Base-by-base conservation (phyloP, 2,329 filamentous ascomycete species). In the Fusarium sacchari region DNA sequence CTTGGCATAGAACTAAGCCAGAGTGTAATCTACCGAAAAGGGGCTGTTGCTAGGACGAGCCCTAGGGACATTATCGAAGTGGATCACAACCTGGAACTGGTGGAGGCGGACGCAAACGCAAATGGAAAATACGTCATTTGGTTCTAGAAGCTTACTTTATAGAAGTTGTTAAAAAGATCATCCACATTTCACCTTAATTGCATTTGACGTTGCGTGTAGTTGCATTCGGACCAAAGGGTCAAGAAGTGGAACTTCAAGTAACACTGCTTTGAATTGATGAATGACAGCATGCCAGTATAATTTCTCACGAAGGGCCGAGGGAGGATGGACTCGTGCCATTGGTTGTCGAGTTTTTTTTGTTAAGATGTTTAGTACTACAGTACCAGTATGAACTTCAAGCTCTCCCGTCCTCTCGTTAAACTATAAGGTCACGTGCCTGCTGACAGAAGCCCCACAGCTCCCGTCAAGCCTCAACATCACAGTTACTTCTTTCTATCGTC, bases 61-160 rank as follows among this genome's bases (percentile, higher is more conserved):
- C 32, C 52, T 14, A 60, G 36, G 67, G 44, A 57, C 50, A 56
- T 42, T 42, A 44, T 64, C 49, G 42, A 64, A 56, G 72, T 65
- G 69, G 65, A 61, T 44, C 68, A 62, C 28, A 34, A 46, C 34
- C 20, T 28, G 34, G 50, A 39, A 39, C 55, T 50, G 43, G 73
- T 70, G 73, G 72, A 65, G 71, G 62, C 64, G 37, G 57, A 36
- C 28, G 47, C 52, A 67, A 47, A 49, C 26, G 34, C 49, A 52
- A 57, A 61, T 36, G 46, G 30, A 39, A 53, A 57, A 58, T 60
- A 76, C 60, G 70, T 74, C 75, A 75, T 76, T 71, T 76, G 63
- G 64, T 77, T 77, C 76, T 77, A 77, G 76, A 77, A 77, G 72
- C 57, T 57, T 53, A 59, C 44, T n/a, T n/a, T 50, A 65, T 56